Percentiles rank a stretch among this genome's conserved stretches.
These are phyloP conservation scores for Pseudopediastrum boryanum DNA, from an alignment of 139 green algal genomes.

Conservation along the genomic window DNA sequence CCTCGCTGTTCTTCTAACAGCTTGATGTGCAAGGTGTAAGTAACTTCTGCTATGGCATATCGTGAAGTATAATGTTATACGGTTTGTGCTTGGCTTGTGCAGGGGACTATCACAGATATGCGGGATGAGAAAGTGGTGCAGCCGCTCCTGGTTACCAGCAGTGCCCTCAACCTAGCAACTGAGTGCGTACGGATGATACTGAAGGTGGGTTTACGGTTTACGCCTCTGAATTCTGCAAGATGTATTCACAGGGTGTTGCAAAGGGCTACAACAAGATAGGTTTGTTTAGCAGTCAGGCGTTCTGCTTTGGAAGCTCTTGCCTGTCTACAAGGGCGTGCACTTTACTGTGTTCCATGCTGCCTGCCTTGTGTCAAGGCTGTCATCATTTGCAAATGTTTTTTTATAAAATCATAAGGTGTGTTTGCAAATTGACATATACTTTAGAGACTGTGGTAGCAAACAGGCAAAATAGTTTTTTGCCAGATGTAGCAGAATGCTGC, in stretches of 20 bases:
- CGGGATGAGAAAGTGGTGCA: conserved; percentile 96
- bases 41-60: too few relatives aligned
- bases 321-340: not conserved
- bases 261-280: not conserved
- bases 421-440: too few relatives aligned
- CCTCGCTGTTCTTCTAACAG: too few relatives aligned
- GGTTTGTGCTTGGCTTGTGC: too few relatives aligned
- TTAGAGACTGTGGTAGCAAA: too few relatives aligned
- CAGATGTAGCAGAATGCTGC: too few relatives aligned
- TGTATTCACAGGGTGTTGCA: too few relatives aligned
- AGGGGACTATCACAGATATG: conserved; percentile 94
- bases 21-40: too few relatives aligned
- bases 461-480: too few relatives aligned
- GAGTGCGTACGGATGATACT: conserved; percentile 98
- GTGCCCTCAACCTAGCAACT: conserved; percentile 90
- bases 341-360: not conserved
- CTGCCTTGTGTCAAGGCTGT: not conserved
- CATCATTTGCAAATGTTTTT: not conserved
- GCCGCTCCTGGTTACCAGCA: conserved; percentile 92
- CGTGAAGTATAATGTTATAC: too few relatives aligned
- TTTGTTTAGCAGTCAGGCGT: not conserved
- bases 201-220: conserved; percentile 63
- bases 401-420: too few relatives aligned
- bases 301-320: not conserved
- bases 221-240: too few relatives aligned